Percentiles rank a stretch among this genome's conserved stretches.
Evolutionary conservation across 1,139 yeast genomes (phyloP).

Genomic region (Geotrichum klebahnii): DNA sequence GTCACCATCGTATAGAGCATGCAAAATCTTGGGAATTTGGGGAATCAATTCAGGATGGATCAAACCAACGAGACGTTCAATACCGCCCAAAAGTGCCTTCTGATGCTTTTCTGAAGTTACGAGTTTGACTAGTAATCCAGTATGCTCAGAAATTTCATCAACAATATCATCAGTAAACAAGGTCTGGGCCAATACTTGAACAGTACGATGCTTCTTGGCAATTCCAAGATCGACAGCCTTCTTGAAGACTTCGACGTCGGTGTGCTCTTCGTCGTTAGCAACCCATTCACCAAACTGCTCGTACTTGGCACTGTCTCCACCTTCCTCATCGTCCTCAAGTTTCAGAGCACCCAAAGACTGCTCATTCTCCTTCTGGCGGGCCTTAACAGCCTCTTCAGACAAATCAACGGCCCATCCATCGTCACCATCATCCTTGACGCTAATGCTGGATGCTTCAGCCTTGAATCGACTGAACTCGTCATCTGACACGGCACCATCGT

Average conservation of each 20-base stretch:
- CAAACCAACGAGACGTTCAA: constrained; percentile 87
- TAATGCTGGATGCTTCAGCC: constrained; percentile 74
- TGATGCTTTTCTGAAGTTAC: constrained; percentile 62
- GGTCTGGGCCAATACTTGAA: constrained; percentile 88
- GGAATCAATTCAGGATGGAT: constrained; percentile 74
- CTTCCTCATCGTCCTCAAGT: constrained; percentile 42
- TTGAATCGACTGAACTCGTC: constrained; percentile 75
- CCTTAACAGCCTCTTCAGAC: constrained; percentile 93
- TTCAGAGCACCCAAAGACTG: constrained; percentile 45
- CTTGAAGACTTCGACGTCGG: constrained; percentile 87
- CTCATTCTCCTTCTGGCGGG: constrained; percentile 85
- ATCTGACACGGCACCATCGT: constrained; percentile 56
- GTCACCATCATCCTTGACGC: constrained; percentile 60
- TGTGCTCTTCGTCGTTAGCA: constrained; percentile 56
- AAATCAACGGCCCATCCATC: constrained; percentile 98
- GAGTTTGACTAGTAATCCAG: constrained; percentile 76
- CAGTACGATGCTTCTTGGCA: constrained; percentile 66
- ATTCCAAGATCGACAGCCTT: constrained; percentile 79
- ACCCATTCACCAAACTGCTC: constrained; percentile 92
- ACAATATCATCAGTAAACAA: constrained; percentile 77
- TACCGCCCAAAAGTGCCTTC: constrained; percentile 88
- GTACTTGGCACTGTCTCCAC: constrained; percentile 42
- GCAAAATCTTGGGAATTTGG: constrained; percentile 72
- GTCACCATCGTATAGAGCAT: constrained; percentile 73
- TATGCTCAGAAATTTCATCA: constrained; percentile 68